Base-by-base conservation (phyloP, 2,329 filamentous ascomycete genomes). In the Penicillium aurantiogriseum region DNA sequence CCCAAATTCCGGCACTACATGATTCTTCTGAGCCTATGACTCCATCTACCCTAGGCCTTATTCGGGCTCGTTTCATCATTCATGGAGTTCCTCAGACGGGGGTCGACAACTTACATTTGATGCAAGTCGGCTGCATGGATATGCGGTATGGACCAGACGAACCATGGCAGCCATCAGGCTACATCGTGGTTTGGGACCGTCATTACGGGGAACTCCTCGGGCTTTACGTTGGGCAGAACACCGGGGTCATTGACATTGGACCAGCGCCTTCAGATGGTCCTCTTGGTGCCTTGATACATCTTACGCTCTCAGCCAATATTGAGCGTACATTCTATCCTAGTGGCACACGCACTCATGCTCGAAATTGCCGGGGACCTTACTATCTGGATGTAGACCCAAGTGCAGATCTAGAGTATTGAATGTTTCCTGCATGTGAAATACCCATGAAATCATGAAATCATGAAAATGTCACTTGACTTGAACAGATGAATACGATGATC, bases 131-230 rank as follows among this genome's bases (percentile, higher is more conserved):
- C 3, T 70, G 65, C 56, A 56, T 77, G 29, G 65, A 66, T n/a
- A 62, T 62, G 60, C 67, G 67, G 36, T 47, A 49, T 17, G 59
- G 52, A 19, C 40, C 45, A 15, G 13, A 51, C 4, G n/a, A 59
- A 33, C 35, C 55, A 13, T 76, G 72, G 71, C 59, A 63, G 42
- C 57, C 65, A 38, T 72, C 73, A 1, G 74, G 72, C 6, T 70
- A 77, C 54, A 69, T 76, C 25, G 65, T 76, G 48, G 66, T 67
- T 29, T 75, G 70, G 69, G 73, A 77, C 57, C 70, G 74, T 35
- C 60, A 61, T 51, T 61, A 59, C 39, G 63, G 67, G 15, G 63
- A 64, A 40, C 64, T 74, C 52, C 51, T 74, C 27, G 58, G 69
- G 27, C 49, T 76, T 6, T 74, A 65, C 61, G 61, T 70, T 36